These are phyloP conservation scores for Leccinum broughii DNA, from an alignment of 768 basidiomycete genomes.

Conservation along the genomic window DNA sequence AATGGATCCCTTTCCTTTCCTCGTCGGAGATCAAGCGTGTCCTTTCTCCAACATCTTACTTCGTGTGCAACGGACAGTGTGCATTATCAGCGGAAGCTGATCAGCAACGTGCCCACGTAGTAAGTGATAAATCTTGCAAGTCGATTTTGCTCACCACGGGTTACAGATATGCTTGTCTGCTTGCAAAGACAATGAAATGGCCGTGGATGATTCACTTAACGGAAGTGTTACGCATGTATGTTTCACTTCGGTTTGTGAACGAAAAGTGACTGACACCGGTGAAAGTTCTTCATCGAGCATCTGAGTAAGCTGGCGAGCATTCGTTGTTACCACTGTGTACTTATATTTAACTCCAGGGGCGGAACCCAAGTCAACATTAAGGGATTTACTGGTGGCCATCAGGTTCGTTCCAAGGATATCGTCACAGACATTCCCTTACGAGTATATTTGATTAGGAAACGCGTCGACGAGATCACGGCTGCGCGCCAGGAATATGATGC, in stretches of 20 bases:
- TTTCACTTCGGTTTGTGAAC: neutral
- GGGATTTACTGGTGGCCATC: conserved; percentile 20
- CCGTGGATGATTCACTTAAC: conserved; percentile 19
- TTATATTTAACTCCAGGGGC: conserved; percentile 15
- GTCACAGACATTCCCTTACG: neutral
- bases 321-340: neutral
- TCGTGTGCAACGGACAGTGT: conserved; percentile 24
- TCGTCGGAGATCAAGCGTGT: conserved; percentile 11
- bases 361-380: conserved; percentile 25
- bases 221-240: conserved; percentile 26
- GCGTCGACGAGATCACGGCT: conserved; percentile 19
- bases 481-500: conserved; percentile 16
- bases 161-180: conserved; percentile 31
- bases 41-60: conserved; percentile 20
- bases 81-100: conserved; percentile 1
- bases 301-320: conserved; percentile 19
- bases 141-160: neutral
- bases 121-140: conserved; percentile 10
- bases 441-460: conserved; percentile 7
- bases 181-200: conserved; percentile 28
- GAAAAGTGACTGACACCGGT: conserved; percentile 4
- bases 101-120: conserved; percentile 21
- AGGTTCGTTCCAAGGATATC: conserved; percentile 19
- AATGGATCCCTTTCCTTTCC: conserved; percentile 18
- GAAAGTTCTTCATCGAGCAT: conserved; percentile 31